Base-by-base conservation (phyloP, 2,329 filamentous ascomycete species). In the Lecanosticta acicola region DNA sequence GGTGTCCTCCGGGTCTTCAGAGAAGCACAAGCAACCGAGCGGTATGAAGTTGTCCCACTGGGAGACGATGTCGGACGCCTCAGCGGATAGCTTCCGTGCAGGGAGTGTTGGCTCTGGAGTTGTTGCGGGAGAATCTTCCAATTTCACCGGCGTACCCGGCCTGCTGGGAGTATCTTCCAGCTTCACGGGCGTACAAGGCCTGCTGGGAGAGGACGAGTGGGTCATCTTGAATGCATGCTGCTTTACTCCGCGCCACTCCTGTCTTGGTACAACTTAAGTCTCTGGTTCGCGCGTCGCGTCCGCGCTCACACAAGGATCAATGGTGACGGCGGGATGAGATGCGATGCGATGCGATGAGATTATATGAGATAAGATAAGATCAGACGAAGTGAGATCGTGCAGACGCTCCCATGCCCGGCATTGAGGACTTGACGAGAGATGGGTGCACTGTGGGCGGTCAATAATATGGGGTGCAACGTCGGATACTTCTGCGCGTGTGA, bases 1-100 rank as follows among this genome's bases (percentile, higher is more conserved):
- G n/a, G n/a, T 2, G 37, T 3, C 4, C 9, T 18, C 33, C 21
- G 37, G 32, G 19, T 39, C 24, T 17, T 51, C 47, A 43, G 56
- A 48, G 14, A 54, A 45, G 5, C 35, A 29, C 1, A 61, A 34
- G 36, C 57, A 58, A n/a, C 59, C 59, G 4, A 62, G 41, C 2
- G 59, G 42, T 2, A 62, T 9, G 36, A 56, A 62, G 29, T 59
- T 58, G 8, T 45, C 32, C 13, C 59, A 38, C 21, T 59, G 35
- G 1, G 49, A 43, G 1, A 55, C 19, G 18, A 45, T 26, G 11
- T 42, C 21, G 38, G 10, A 8, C n/a, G 40, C 34, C 5, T 26
- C 32, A 32, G 20, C 34, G 5, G 32, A 19, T 19, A 24, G 24
- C 24, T 29, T 29, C 5, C 7, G 11, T 7, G 24, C 24, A 29